Base-by-base conservation (phyloP, 2,329 filamentous ascomycete genomes). In the Chaetomium olivaceum region DNA sequence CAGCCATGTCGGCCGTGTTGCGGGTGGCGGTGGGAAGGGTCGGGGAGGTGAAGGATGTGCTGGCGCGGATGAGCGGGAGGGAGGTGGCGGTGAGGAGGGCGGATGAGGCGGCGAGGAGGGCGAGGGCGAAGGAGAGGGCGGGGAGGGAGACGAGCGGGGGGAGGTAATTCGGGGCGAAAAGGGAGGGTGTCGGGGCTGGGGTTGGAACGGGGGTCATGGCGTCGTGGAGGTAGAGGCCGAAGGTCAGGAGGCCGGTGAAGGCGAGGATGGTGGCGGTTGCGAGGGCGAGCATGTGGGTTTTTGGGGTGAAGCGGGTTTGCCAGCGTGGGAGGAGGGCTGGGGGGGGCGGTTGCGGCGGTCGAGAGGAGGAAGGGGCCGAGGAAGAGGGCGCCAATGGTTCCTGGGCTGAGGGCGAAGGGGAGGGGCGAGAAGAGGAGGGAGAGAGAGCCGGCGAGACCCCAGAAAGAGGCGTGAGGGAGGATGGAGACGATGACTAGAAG, bases 1-100 rank as follows among this genome's bases (percentile, higher is more conserved):
- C 78, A 29, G 78, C 74, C 82, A 85, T 85, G 68, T 85, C 82
- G 16, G 77, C 77, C 19, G 79, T 80, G 69, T 77, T 81, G 33
- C 82, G 79, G 61, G 82, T 76, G 27, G 78, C 78, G 14, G 80
- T 74, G n/a, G 75, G 75, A 27, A 84, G 75, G 71, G 78, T 84
- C 6, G 80, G 77, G 3, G 78, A 80, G 0, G 82, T 84, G 67
- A 82, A 85, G 55, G 80, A 79, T 8, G 82, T 80, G 36, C 81
- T 84, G n/a, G 78, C 76, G 29, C 77, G 76, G 54, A 85, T 76
- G 29, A 82, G 71, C 1, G 82, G 81, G 3, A 75, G 73, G 2
- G 77, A 75, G 0, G 79, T 77, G 2, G 77, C 75, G 61, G 82
- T 79, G 6, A 85, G 74, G 2, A 76, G 69, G 29, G 77, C 72